Percentiles rank a stretch among this genome's conserved stretches.
phyloP scores from a whole-genome alignment of 1,284 basidiomycete genomes.

The Naganishia cerealis region DNA sequence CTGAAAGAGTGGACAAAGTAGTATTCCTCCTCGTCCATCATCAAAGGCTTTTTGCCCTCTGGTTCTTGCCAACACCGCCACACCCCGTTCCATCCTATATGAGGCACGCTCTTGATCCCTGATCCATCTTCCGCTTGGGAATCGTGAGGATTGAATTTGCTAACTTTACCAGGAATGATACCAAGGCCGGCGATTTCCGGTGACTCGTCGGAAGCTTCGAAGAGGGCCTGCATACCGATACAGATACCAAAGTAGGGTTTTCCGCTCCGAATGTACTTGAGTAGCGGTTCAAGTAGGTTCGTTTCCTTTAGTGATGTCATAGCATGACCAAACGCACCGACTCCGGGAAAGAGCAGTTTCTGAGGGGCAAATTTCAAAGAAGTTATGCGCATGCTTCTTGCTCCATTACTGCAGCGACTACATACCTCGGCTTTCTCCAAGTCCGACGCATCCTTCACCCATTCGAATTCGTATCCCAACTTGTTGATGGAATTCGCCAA shows the following conservation, averaged over 20 bases:
- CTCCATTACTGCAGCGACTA: slow-evolving; percentile 37
- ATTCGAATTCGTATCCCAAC: slow-evolving; percentile 85
- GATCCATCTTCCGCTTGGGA: slow-evolving; percentile 35
- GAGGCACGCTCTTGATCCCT: slow-evolving; percentile 79
- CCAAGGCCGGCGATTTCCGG: slow-evolving; percentile 52
- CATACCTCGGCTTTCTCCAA: slow-evolving; percentile 86
- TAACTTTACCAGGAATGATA: slow-evolving; percentile 54
- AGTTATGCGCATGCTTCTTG: background rate
- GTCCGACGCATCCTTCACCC: slow-evolving; percentile 82
- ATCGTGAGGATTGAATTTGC: slow-evolving; percentile 49
- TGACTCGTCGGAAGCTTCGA: slow-evolving; percentile 75
- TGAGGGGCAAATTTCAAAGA: slow-evolving; percentile 49
- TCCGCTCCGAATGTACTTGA: slow-evolving; percentile 80
- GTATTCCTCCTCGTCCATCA: slow-evolving; percentile 63
- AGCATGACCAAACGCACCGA: slow-evolving; percentile 89
- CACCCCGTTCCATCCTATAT: slow-evolving; percentile 95
- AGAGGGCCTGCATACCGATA: slow-evolving; percentile 95
- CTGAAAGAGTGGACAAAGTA: slow-evolving; percentile 90
- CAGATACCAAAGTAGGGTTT: slow-evolving; percentile 97
- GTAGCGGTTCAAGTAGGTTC: slow-evolving; percentile 78
- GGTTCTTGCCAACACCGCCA: slow-evolving; percentile 44
- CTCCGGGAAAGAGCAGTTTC: slow-evolving; percentile 97
- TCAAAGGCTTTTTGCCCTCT: slow-evolving; percentile 52
- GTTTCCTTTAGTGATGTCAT: slow-evolving; percentile 72
- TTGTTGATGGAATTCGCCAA: slow-evolving; percentile 86